Conservation (phyloP, 441 rosid genomes). For the Mallotus repandus region DNA sequence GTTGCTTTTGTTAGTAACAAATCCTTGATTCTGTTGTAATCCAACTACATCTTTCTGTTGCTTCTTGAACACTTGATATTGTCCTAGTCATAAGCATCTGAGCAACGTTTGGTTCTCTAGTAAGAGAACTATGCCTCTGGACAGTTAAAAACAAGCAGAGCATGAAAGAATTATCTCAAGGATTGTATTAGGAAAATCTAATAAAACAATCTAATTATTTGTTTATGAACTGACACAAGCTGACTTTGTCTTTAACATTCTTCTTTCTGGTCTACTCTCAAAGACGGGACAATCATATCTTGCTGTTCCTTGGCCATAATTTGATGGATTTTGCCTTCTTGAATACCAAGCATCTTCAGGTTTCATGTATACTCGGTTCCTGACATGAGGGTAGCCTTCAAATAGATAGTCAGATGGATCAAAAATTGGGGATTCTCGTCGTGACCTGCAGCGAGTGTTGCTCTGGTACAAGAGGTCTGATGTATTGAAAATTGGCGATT, state of each 20-base stretch:
- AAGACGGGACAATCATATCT: slow-evolving; percentile 46
- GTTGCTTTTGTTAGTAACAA: neutral
- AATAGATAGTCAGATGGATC: slow-evolving; percentile 58
- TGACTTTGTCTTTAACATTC: slow-evolving; percentile 51
- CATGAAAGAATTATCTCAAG: neutral
- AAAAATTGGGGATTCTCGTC: slow-evolving; percentile 64
- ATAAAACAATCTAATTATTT: neutral
- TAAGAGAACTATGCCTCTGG: neutral
- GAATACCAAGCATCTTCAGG: slow-evolving; percentile 29
- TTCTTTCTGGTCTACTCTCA: slow-evolving; percentile 37
- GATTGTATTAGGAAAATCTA: too few relatives aligned
- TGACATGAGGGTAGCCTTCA: slow-evolving; percentile 74
- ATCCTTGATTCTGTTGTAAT: neutral
- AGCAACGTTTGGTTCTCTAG: neutral
- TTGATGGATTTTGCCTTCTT: slow-evolving; percentile 18
- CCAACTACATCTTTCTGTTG: neutral
- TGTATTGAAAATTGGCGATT: slow-evolving; percentile 30
- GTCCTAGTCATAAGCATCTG: neutral
- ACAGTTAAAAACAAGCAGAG: neutral
- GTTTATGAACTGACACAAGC: slow-evolving; percentile 51
- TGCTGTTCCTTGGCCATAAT: slow-evolving; percentile 22
- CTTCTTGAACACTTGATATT: neutral
- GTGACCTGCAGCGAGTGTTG: slow-evolving; percentile 19
- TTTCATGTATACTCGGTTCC: slow-evolving; percentile 38
- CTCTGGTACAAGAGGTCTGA: slow-evolving; percentile 25